Evolutionary conservation across 1,284 basidiomycete genomes (phyloP), one percentile per base, ranked within the genome.

Genomic region (Cutaneotrichosporon cavernicola): DNA sequence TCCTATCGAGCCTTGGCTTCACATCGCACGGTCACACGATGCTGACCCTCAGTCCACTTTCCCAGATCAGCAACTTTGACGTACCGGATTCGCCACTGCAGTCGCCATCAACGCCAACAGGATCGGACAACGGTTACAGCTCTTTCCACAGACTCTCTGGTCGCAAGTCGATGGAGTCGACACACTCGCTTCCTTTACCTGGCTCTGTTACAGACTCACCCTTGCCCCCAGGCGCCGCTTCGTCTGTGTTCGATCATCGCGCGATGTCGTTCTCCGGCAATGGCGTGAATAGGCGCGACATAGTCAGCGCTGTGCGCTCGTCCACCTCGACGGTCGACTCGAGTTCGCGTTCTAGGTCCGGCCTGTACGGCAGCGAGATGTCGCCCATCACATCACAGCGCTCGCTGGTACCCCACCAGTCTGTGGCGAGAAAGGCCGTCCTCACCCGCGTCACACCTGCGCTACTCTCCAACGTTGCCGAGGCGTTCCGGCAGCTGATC

Each of bases 401-500:
- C 21, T 76, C 74, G 7, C 65, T 78, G 9, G 69, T 67, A 22
- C 70, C 75, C 18, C 70, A 68, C 16, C 61, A 58, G 61, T 50
- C 66, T 2, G 67, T 66, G 11, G 68, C 71, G 2, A 26, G 38
- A 11, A 50, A 50, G 78, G 72, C 60, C 64, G 77, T 14, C 73
- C 75, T 34, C 49, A 18, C 49, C 7, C 49, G 21, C 13, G 84
- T 90, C 52, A 89, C 98, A 57, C 95, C 97, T 8, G 96, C 97
- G 2, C 83, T 99, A 21, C 86, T 99, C 6, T 98, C 95, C 34
- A 89, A 89, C 60, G 94, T 99, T 11, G 94, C 96, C 1, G 91
- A 92, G 67, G 92, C 93, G 3, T 97, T 99, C 83, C 89, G 89
- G 62, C 86, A 90, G 65, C 88, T 92, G 53, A 88, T 99, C 73